A percentile compares a stretch with the other conserved stretches of the same genome.
These are phyloP conservation scores for Tolypocladium tundrense DNA, from an alignment of 2,329 filamentous ascomycete species.

Conservation along the genomic window DNA sequence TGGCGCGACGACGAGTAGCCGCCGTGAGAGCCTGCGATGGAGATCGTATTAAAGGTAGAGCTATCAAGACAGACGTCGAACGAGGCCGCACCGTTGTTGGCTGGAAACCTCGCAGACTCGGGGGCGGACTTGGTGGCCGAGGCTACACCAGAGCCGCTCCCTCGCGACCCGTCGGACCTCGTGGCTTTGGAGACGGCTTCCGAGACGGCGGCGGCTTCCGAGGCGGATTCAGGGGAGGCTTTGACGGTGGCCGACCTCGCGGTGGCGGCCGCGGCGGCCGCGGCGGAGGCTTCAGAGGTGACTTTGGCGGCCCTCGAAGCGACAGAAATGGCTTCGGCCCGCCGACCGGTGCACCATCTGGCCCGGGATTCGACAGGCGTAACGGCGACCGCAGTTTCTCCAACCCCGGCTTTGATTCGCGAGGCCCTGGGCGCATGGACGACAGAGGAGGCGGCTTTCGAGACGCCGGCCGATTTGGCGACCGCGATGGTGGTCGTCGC, in stretches of 20 bases:
- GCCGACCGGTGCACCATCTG: conserved; percentile 50
- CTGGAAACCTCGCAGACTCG: conserved; percentile 86
- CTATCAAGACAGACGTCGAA: conserved; percentile 91
- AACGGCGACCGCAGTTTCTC: conserved; percentile 30
- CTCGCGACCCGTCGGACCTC: conserved; percentile 57
- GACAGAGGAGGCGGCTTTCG: conserved; percentile 46
- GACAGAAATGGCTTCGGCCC: conserved; percentile 40
- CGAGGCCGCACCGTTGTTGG: conserved; percentile 87
- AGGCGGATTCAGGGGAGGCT: conserved; percentile 33
- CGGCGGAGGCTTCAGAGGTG: conserved; percentile 42
- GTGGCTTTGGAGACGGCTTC: conserved; percentile 48
- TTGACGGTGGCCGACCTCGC: conserved; percentile 31
- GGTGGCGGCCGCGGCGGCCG: conserved; percentile 41
- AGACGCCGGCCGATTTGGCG: conserved; percentile 28
- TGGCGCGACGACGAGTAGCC: conserved; percentile 58
- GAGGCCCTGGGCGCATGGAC: conserved; percentile 46
- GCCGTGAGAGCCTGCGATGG: conserved; percentile 81
- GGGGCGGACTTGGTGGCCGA: conserved; percentile 83
- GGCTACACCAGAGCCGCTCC: conserved; percentile 80
- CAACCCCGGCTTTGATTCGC: conserved; percentile 45
- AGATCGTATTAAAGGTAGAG: conserved; percentile 83
- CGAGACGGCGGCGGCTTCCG: conserved; percentile 33
- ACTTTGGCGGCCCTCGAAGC: conserved; percentile 22
- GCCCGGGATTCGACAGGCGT: conserved; percentile 39
- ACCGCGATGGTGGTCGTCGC: conserved; percentile 27